Base-by-base conservation (phyloP, 495 filamentous ascomycete genomes). In the Aspergillus nanangensis region DNA sequence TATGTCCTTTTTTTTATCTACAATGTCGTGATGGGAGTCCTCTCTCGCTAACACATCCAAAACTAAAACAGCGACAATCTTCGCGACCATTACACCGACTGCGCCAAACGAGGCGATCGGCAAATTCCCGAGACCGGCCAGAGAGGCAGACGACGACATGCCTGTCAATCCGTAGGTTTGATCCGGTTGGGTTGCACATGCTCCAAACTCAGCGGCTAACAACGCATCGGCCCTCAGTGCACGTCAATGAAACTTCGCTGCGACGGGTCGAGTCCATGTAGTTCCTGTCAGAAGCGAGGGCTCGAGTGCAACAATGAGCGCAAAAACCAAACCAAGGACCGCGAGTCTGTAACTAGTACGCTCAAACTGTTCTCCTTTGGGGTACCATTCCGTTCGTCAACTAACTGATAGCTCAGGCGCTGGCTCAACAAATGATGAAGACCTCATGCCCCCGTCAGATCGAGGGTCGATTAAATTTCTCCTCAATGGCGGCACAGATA, bases 181-280 rank as follows among this genome's bases (percentile, higher is more conserved):
- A 33, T n/a, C 25, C 15, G 14, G 25, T 3, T 33, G 3, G 13
- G n/a, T 23, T 9, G 19, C 11, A 22, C 23, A 2, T 8, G 5
- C 24, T 3, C 17, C 40, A 4, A n/a, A 33, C 10, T 15, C 11
- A 43, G 25, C n/a, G n/a, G 8, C 33, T 23, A 9, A 45, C 53
- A 34, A 55, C 44, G 0, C 35, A 14, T 29, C 19, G 0, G 14
- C 22, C 20, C 13, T 22, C 47, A 75, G 72, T 77, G 74, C 46
- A 75, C 70, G 13, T 65, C 69, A 31, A 77, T 74, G 74, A 77
- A 77, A 50, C 58, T 77, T 5, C 71, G 74, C 4, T 77, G 74
- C 48, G 72, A 75, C 41, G 74, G 74, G 8, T 51, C 53, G 23
- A 70, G 56, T 47, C 74, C 74, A 13, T 77, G 74, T 46, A 64